phyloP scores from a whole-genome alignment of 768 basidiomycete genomes.

The Boletus sp. region DNA sequence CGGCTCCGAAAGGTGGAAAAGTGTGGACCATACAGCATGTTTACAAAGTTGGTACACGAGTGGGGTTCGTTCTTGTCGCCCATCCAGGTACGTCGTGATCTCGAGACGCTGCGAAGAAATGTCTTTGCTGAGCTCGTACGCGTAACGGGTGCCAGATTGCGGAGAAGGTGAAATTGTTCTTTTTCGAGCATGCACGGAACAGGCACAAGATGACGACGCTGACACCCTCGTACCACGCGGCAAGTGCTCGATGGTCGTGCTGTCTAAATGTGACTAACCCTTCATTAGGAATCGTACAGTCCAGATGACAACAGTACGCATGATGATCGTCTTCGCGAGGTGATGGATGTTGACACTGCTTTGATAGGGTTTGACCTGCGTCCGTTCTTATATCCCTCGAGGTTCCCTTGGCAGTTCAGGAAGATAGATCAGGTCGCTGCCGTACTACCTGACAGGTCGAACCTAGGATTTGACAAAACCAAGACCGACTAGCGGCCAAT shows the following conservation, averaged over 20 bases:
- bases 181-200: slow-evolving; percentile 95
- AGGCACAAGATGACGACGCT: slow-evolving; percentile 98
- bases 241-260: slow-evolving; percentile 37
- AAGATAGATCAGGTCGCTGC: slow-evolving; percentile 90
- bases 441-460: slow-evolving; percentile 68
- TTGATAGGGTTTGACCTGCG: slow-evolving; percentile 85
- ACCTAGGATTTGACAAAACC: slow-evolving; percentile 38
- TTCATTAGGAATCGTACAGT: slow-evolving; percentile 82
- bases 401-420: slow-evolving; percentile 96
- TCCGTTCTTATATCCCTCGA: slow-evolving; percentile 93
- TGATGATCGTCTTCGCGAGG: not conserved
- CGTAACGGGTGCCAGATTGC: slow-evolving; percentile 56
- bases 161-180: slow-evolving; percentile 96
- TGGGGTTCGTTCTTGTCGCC: slow-evolving; percentile 91
- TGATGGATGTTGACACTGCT: slow-evolving; percentile 1
- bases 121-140: slow-evolving; percentile 25
- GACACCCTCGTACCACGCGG: slow-evolving; percentile 93
- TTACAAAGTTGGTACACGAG: slow-evolving; percentile 90
- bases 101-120: too few relatives aligned
- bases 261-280: not conserved
- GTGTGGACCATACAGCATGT: slow-evolving; percentile 97
- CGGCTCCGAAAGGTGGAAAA: slow-evolving; percentile 94
- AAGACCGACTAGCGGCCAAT: slow-evolving; percentile 44
- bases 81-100: slow-evolving; percentile 51
- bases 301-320: slow-evolving; percentile 91